Evolutionary conservation across 148 eudicot genomes (phyloP).

Genomic region (Camellia japonica): DNA sequence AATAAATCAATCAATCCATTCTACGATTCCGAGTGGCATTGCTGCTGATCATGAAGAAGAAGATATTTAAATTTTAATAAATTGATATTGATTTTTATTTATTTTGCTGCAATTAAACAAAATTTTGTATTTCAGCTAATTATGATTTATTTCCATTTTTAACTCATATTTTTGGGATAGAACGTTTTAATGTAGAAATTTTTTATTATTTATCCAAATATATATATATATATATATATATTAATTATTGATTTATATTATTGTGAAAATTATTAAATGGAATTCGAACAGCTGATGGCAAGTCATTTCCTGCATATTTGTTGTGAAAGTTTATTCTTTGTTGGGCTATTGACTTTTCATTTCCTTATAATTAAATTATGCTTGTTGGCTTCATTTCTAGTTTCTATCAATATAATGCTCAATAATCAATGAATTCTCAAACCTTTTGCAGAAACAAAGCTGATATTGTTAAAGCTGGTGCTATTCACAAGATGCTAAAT

Average conservation of each 20-base stretch:
- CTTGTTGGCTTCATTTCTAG: not conserved
- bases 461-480: conserved; percentile 90
- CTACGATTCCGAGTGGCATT: too few species aligned
- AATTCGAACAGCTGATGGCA: too few species aligned
- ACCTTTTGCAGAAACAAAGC: conserved; percentile 67
- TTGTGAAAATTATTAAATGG: not conserved
- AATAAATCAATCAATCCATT: too few species aligned
- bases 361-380: not conserved
- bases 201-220: too few species aligned
- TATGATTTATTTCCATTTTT: not conserved
- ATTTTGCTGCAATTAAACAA: not conserved
- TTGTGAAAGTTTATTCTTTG: not conserved
- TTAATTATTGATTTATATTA: not conserved
- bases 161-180: not conserved
- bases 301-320: not conserved
- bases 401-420: too few species aligned
- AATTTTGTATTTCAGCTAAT: not conserved
- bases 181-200: too few species aligned
- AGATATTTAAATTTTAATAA: too few species aligned
- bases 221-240: too few species aligned
- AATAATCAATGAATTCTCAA: not conserved
- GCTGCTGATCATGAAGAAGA: not conserved
- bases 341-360: not conserved
- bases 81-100: not conserved
- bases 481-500: conserved; percentile 84